These are phyloP conservation scores for Suhomyces bolitotheri DNA, from an alignment of 1,139 yeast genomes.

Conservation along the genomic window DNA sequence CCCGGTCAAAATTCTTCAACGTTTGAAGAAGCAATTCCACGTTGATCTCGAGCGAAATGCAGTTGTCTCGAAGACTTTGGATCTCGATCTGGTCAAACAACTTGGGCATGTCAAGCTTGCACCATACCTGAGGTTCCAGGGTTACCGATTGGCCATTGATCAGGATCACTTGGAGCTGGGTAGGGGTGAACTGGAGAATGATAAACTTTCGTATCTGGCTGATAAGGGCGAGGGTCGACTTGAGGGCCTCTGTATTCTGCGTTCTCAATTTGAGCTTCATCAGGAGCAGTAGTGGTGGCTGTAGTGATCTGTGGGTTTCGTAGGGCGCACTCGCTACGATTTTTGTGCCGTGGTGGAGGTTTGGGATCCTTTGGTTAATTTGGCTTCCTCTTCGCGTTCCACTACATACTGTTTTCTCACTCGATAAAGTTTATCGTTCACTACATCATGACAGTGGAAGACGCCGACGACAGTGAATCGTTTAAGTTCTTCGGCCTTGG, in stretches of 20 bases:
- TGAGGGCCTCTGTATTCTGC: conserved; percentile 30
- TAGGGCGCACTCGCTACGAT: neutral
- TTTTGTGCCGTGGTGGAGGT: too few species aligned
- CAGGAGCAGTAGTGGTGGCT: neutral
- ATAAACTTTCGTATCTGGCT: conserved; percentile 33
- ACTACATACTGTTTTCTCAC: too few species aligned
- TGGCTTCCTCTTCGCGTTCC: too few species aligned
- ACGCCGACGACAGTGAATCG: conserved; percentile 35
- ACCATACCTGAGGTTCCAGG: conserved; percentile 64
- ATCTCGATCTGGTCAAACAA: conserved; percentile 54
- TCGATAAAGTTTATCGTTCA: too few species aligned
- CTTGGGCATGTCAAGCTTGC: conserved; percentile 45
- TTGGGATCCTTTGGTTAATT: too few species aligned
- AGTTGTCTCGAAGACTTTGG: conserved; percentile 45
- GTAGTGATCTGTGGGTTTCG: too few species aligned
- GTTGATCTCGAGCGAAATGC: conserved; percentile 56
- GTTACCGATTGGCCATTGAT: conserved; percentile 38
- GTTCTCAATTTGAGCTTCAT: conserved; percentile 41
- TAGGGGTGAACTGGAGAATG: conserved; percentile 43
- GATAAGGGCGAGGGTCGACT: conserved; percentile 32
- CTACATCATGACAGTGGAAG: conserved; percentile 10
- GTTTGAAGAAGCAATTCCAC: conserved; percentile 57
- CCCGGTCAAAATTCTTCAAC: conserved; percentile 52
- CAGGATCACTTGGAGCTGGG: conserved; percentile 50
- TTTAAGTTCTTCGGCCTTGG: conserved; percentile 90